Evolutionary conservation across 441 rosid genomes (phyloP), one percentile per base, ranked within the genome.

Genomic region (Populus hybrid): DNA sequence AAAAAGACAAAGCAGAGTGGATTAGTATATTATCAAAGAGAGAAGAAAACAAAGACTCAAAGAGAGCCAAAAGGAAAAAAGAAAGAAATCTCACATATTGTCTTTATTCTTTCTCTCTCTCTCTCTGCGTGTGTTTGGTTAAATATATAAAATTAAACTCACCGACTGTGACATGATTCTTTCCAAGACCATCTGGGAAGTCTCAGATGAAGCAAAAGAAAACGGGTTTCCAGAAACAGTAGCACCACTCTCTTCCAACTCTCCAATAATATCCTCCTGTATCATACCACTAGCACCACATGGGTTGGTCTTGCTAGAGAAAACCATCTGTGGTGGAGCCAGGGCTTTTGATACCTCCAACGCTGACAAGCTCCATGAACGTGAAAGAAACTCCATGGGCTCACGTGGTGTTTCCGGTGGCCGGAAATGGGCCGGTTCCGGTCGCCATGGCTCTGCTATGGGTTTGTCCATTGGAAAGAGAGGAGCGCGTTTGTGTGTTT

Each of bases 161-260:
- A 95, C 99, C 90, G 98, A 94, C 85, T 94, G 98, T 57, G 96
- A 93, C 94, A 95, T 86, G 86, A 95, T 95, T 69, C 98, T 90
- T 16, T 95, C 99, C 91, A 95, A 89, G 77, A 95, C 88, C 97
- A 94, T 91, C 86, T 89, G 99, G 23, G 97, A 95, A 72, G 99
- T 94, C 77, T 92, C 98, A 1, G 93, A 91, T 42, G 93, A 92
- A 18, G 97, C 97, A 40, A 95, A 95, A 10, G 97, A 91, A 85
- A 93, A 92, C 2, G 97, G 96, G 85, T 95, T 92, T 2, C 97
- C 95, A n/a, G 97, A 85, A 81, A 90, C 91, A 9, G 85, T 83
- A 10, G 86, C 87, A 76, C 70, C 80, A 6, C 74, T 78, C 59
- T 90, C 97, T 18, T 92, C 97, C 0, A 85, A 23, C 68, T 91